These are phyloP conservation scores for Maudiozyma bulderi DNA, from an alignment of 805 yeast genomes.

Conservation along the genomic window DNA sequence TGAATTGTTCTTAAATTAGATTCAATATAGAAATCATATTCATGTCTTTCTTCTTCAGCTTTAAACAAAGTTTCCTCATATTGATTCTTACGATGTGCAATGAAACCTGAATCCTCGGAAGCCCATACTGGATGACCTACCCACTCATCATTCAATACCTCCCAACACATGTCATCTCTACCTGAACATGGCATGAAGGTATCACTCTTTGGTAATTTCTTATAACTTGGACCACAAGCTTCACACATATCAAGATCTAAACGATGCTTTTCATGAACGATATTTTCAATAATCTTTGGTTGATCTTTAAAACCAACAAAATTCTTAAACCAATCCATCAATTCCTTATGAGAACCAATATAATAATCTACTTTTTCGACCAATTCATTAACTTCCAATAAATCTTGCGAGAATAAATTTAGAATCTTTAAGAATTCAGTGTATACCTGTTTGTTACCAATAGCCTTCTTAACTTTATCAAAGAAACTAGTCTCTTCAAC, in stretches of 20 bases:
- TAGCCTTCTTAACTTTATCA: constrained; percentile 80
- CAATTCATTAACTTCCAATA: constrained; percentile 72
- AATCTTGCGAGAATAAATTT: constrained; percentile 81
- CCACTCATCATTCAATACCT: constrained; percentile 96
- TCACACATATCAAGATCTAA: constrained; percentile 84
- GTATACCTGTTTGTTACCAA: constrained; percentile 82
- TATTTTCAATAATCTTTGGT: constrained; percentile 81
- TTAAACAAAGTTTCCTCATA: constrained; percentile 92
- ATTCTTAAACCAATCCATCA: constrained; percentile 82
- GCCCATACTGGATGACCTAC: constrained; percentile 99
- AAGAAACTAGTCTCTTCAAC: constrained; percentile 84
- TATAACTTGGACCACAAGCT: constrained; percentile 90
- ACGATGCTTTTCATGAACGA: constrained; percentile 79
- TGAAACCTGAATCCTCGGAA: constrained; percentile 96
- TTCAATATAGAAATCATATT: constrained; percentile 92
- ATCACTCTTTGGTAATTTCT: constrained; percentile 86
- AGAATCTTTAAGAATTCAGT: constrained; percentile 85
- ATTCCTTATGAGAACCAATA: constrained; percentile 69
- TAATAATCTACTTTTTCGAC: constrained; percentile 80
- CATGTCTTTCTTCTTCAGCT: constrained; percentile 96
- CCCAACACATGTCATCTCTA: constrained; percentile 99
- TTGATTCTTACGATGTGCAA: constrained; percentile 97
- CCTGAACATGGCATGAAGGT: constrained; percentile 97
- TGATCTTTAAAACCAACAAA: constrained; percentile 84
- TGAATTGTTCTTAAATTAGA: constrained; percentile 91